These are phyloP conservation scores for Acacia pycnantha DNA, from an alignment of 331 rosid species.

Conservation along the genomic window DNA sequence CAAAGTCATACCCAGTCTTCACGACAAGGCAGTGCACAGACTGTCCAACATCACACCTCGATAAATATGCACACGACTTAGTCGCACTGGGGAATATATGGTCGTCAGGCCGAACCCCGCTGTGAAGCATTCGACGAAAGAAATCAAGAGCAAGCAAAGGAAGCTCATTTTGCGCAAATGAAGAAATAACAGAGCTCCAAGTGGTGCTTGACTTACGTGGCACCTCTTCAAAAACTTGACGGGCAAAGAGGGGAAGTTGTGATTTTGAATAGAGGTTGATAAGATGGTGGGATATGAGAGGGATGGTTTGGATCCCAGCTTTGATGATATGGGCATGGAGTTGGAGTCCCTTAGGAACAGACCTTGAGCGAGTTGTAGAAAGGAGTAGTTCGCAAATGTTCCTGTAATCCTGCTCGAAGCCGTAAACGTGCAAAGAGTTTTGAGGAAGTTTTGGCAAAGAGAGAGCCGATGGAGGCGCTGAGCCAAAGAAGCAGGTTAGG, in stretches of 20 bases:
- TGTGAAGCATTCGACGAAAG: conserved; percentile 66
- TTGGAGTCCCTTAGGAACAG: conserved; percentile 69
- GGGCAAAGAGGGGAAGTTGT: conserved; percentile 53
- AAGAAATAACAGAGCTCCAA: conserved; percentile 82
- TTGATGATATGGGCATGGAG: conserved; percentile 78
- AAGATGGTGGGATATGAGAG: conserved; percentile 72
- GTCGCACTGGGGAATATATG: conserved; percentile 72
- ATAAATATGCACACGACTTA: conserved; percentile 64
- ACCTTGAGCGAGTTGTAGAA: conserved; percentile 55
- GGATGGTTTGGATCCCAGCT: conserved; percentile 55
- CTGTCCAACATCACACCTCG: conserved; percentile 41
- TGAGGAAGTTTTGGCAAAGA: conserved; percentile 20
- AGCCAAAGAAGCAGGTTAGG: neutral
- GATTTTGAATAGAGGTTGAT: conserved; percentile 86
- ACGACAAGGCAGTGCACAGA: conserved; percentile 57
- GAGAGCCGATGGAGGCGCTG: neutral
- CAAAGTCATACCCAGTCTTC: conserved; percentile 55
- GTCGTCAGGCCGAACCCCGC: conserved; percentile 53
- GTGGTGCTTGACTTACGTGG: conserved; percentile 58
- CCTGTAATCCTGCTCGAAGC: conserved; percentile 40
- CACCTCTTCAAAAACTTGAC: conserved; percentile 48
- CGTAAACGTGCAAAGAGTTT: conserved; percentile 23
- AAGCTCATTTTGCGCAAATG: conserved; percentile 76
- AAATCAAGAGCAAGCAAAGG: conserved; percentile 54
- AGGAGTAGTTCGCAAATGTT: conserved; percentile 56